These are phyloP conservation scores for Schizophyllum amplum DNA, from an alignment of 1,284 basidiomycete genomes.

Conservation along the genomic window DNA sequence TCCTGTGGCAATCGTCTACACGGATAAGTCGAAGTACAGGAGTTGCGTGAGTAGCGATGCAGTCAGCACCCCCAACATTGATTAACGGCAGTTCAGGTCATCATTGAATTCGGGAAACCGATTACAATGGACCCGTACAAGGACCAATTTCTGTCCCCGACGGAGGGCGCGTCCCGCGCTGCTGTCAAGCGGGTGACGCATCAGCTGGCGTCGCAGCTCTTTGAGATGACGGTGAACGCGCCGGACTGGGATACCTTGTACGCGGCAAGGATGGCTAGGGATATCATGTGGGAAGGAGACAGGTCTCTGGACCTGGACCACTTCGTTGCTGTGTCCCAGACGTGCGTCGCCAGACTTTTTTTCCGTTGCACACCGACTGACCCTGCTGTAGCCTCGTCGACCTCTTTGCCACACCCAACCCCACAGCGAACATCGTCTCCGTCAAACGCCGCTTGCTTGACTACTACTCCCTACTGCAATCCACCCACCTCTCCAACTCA, in stretches of 20 bases:
- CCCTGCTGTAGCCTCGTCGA: constrained; percentile 60
- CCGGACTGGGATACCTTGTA: constrained; percentile 57
- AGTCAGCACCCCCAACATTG: constrained; percentile 2
- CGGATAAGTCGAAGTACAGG: constrained; percentile 91
- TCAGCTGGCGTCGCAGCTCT: constrained; percentile 61
- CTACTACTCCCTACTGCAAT: constrained; percentile 83
- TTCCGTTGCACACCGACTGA: constrained; percentile 13
- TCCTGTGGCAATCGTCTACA: constrained; percentile 87
- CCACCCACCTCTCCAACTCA: constrained; percentile 75
- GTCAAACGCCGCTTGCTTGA: constrained; percentile 69
- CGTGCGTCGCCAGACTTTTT: constrained; percentile 40
- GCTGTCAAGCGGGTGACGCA: constrained; percentile 87
- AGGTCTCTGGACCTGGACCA: constrained; percentile 69
- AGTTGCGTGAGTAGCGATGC: constrained; percentile 49
- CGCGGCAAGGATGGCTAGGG: constrained; percentile 54
- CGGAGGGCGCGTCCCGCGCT: constrained; percentile 61
- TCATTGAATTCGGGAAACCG: constrained; percentile 70
- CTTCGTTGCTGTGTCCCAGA: constrained; percentile 81
- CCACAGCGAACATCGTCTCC: constrained; percentile 49
- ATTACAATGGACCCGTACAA: constrained; percentile 72
- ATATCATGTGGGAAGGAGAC: constrained; percentile 81
- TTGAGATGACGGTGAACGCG: constrained; percentile 81
- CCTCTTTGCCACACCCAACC: constrained; percentile 65
- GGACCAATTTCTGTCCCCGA: constrained; percentile 66
- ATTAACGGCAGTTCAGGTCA: constrained; percentile 36